phyloP scores from a whole-genome alignment of 208 protist genomes.

The Phytomonas francai region DNA sequence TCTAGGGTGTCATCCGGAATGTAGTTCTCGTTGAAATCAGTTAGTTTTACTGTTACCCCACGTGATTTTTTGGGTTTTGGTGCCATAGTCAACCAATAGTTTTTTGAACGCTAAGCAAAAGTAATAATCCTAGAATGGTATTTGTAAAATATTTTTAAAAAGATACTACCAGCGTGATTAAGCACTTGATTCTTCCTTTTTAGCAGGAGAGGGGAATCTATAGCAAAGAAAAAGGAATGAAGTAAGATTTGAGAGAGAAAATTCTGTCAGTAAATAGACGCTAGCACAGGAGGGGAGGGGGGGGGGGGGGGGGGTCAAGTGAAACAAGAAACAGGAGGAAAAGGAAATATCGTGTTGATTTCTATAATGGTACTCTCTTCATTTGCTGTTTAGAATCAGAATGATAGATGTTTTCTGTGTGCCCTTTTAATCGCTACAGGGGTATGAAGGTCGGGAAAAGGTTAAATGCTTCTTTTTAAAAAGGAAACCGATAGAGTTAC shows the following conservation, averaged over 20 bases:
- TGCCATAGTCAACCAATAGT: conserved; percentile 25
- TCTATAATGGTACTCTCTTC: no score
- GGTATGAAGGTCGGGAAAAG: not conserved
- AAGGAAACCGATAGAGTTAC: not conserved
- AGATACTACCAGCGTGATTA: not conserved
- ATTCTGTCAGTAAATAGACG: not conserved
- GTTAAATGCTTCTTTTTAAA: not conserved
- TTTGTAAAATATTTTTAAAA: not conserved
- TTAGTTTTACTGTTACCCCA: conserved; percentile 76
- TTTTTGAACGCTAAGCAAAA: not conserved
- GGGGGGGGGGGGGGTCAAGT: not conserved
- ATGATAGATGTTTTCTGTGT: not conserved
- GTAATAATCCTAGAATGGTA: not conserved
- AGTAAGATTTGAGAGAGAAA: not conserved
- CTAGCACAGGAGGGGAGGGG: not conserved
- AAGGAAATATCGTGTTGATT: not conserved
- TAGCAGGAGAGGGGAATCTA: no score
- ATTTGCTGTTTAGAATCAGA: not conserved
- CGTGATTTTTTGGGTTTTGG: conserved; percentile 64
- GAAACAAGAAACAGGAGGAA: not conserved
- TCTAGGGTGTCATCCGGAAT: conserved; percentile 69
- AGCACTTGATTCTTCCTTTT: no score
- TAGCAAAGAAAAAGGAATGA: not conserved
- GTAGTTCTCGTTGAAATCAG: conserved; percentile 74
- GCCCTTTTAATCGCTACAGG: not conserved